Evolutionary conservation across 306 rosid species (phyloP).

Genomic region (Fragaria ananassa): DNA sequence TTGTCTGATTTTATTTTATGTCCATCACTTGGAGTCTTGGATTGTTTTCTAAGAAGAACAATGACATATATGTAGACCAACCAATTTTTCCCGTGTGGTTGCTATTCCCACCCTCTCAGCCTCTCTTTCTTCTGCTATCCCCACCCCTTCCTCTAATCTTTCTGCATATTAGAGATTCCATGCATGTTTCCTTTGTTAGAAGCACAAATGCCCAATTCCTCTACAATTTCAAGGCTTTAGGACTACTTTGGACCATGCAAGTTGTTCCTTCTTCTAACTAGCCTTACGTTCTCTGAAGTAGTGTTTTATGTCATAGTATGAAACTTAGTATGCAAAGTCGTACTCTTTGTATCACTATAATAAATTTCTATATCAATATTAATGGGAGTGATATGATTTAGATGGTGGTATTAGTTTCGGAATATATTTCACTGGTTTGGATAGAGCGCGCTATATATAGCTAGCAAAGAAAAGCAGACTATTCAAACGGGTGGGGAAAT

Average conservation of each 20-base stretch:
- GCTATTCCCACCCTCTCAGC: too few relatives aligned
- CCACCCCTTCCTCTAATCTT: too few relatives aligned
- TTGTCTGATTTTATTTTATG: too few relatives aligned
- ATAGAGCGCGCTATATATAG: too few relatives aligned
- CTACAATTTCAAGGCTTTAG: neutral
- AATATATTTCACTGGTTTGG: neutral
- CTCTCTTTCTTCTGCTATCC: too few relatives aligned
- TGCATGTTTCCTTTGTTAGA: neutral
- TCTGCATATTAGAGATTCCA: neutral
- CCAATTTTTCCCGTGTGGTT: too few relatives aligned
- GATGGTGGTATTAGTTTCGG: neutral
- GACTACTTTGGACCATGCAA: neutral
- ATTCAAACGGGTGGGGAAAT: too few relatives aligned
- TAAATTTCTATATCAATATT: neutral
- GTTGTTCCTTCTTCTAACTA: neutral
- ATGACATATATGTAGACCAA: too few relatives aligned
- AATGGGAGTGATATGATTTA: neutral
- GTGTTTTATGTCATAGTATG: neutral
- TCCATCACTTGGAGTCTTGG: too few relatives aligned
- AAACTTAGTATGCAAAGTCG: neutral
- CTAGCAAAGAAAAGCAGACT: too few relatives aligned
- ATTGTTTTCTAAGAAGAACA: too few relatives aligned
- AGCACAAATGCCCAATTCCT: neutral
- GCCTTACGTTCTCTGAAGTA: neutral
- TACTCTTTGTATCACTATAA: neutral